A percentile compares a stretch with the other conserved stretches of the same genome.
Evolutionary conservation across 163 green algal species (phyloP).

Genomic region (Scenedesmus sp.): DNA sequence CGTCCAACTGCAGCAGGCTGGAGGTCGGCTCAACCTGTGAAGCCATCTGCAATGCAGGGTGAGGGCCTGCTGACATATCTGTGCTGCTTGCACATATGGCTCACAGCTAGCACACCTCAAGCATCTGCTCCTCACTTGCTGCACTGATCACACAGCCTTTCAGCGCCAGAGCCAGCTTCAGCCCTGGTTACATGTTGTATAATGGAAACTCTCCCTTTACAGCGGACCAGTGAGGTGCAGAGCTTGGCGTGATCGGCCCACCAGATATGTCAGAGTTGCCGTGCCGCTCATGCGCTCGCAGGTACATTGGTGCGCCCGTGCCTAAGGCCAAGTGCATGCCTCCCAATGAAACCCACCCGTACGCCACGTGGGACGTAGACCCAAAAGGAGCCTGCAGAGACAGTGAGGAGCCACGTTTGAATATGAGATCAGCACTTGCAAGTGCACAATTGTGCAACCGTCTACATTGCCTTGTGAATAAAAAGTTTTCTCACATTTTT

Average conservation of each 20-base stretch:
- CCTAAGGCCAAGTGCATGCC: background rate
- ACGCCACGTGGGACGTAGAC: background rate
- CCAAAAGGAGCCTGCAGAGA: background rate
- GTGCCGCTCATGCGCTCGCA: background rate
- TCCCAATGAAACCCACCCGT: background rate
- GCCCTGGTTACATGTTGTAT: no score
- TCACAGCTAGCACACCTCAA: background rate
- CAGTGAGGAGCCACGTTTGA: background rate
- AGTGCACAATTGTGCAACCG: no score
- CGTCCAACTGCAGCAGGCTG: background rate
- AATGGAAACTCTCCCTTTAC: no score
- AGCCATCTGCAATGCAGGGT: background rate
- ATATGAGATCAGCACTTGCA: no score
- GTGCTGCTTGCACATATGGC: no score
- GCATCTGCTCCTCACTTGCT: no score
- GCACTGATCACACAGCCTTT: no score
- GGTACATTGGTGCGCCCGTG: background rate
- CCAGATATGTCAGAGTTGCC: background rate
- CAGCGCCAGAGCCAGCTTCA: no score
- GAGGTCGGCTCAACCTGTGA: background rate
- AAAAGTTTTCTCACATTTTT: no score
- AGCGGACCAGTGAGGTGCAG: no score
- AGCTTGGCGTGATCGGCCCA: background rate
- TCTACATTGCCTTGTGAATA: no score
- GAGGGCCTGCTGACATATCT: background rate